Percentiles rank a stretch among this genome's conserved stretches.
These are phyloP conservation scores for Arthroderma sp. DNA, from an alignment of 2,329 filamentous ascomycete species.

Conservation along the genomic window DNA sequence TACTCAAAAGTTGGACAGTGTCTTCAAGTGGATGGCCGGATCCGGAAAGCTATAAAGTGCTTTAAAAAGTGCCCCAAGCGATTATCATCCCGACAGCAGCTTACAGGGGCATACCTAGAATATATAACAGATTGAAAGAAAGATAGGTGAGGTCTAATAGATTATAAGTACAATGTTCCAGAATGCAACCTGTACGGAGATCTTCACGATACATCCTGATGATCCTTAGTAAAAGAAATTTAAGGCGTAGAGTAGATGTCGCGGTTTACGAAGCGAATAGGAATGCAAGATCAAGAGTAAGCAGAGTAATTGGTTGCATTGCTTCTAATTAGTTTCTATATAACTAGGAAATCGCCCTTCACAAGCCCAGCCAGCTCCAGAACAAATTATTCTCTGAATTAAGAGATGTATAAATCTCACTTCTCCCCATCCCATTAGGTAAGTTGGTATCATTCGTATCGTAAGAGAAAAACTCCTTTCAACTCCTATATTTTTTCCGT, in stretches of 20 bases:
- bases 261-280: no score
- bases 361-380: background rate
- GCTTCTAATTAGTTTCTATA: background rate
- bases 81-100: background rate
- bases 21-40: no score
- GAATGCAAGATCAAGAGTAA: conserved; percentile 7
- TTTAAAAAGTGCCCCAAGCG: background rate
- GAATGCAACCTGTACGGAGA: no score
- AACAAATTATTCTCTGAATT: background rate
- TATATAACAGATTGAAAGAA: no score
- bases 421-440: background rate
- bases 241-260: no score
- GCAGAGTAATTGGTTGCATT: conserved; percentile 9
- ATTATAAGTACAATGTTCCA: no score
- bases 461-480: background rate
- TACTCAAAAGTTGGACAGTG: no score
- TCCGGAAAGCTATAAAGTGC: background rate
- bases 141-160: no score
- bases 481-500: background rate
- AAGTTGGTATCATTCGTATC: background rate
- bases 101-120: background rate
- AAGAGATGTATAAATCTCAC: conserved; percentile 2
- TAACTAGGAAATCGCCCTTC: background rate
- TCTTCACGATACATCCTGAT: no score
- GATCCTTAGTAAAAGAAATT: no score